phyloP scores from a whole-genome alignment of 306 rosid species.

The Lablab purpureus region DNA sequence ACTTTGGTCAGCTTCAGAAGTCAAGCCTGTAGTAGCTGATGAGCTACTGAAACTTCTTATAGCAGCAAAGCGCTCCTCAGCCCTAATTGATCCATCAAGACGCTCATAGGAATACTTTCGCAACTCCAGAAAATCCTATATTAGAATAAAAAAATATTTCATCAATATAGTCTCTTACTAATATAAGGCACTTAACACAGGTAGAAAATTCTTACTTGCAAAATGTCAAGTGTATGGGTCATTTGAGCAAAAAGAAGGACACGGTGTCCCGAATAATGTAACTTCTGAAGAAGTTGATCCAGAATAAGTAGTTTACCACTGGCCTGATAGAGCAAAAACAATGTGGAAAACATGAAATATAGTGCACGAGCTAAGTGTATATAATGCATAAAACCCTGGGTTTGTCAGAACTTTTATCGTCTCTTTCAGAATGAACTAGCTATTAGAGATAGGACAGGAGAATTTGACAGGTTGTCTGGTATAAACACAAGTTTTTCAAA shows the following conservation, averaged over 20 bases:
- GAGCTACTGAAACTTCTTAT: conserved; percentile 88
- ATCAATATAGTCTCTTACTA: conserved; percentile 34
- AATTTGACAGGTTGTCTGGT: not conserved
- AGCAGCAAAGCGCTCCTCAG: conserved; percentile 99
- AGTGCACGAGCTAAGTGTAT: conserved; percentile 28
- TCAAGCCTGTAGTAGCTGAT: conserved; percentile 55
- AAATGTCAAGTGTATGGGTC: conserved; percentile 96
- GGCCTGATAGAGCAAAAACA: conserved; percentile 63
- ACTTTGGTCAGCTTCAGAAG: conserved; percentile 58
- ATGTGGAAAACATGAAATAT: conserved; percentile 28
- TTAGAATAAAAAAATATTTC: conserved; percentile 36
- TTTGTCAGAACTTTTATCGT: conserved; percentile 2
- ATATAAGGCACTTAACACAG: conserved; percentile 28
- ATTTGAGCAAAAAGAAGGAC: conserved; percentile 95
- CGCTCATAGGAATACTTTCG: conserved; percentile 89
- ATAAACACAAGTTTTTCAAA: not conserved
- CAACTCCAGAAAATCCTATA: conserved; percentile 86
- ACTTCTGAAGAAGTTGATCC: conserved; percentile 88
- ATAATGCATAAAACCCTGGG: not conserved
- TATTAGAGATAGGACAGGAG: not conserved
- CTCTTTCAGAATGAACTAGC: not conserved
- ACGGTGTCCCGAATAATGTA: conserved; percentile 77
- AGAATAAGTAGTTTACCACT: conserved; percentile 88
- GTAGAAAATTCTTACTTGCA: conserved; percentile 67
- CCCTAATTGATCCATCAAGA: conserved; percentile 97